Evolutionary conservation across 805 yeast genomes (phyloP).

Genomic region (Ogataea thermomethanolica): DNA sequence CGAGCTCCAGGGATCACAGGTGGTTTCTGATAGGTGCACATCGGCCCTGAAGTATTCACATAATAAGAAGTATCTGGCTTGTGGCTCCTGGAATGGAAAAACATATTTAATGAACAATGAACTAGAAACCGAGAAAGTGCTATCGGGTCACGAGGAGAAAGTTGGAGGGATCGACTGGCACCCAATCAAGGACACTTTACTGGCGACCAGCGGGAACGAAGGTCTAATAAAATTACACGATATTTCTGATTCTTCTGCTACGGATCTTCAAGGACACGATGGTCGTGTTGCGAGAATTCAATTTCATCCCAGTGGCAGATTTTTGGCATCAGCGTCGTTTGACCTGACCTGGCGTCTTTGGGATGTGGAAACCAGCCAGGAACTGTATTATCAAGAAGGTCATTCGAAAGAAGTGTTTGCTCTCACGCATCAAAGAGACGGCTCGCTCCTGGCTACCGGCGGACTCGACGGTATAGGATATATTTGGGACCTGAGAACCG

Average conservation of each 20-base stretch:
- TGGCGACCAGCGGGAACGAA: constrained; percentile 47
- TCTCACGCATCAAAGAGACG: constrained; percentile 68
- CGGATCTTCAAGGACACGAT: constrained; percentile 40
- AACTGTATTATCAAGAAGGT: constrained; percentile 75
- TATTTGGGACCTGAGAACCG: constrained; percentile 86
- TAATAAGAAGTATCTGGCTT: constrained; percentile 41
- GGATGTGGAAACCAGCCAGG: constrained; percentile 55
- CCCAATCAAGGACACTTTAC: constrained; percentile 16
- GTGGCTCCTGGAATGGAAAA: constrained; percentile 85
- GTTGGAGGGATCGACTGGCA: constrained; percentile 69
- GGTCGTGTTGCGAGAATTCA: constrained; percentile 56
- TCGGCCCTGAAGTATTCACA: constrained; percentile 51
- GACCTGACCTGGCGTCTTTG: constrained; percentile 88
- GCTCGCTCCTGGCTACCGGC: constrained; percentile 69
- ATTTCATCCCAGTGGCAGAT: constrained; percentile 61
- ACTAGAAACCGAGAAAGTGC: constrained; percentile 30
- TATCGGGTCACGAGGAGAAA: constrained; percentile 59
- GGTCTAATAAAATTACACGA: constrained; percentile 30
- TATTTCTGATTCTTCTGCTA: constrained; percentile 3
- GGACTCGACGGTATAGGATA: constrained; percentile 73
- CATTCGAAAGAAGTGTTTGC: constrained; percentile 71
- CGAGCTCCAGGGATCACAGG: constrained; percentile 63
- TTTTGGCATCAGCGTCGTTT: constrained; percentile 67
- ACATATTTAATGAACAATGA: constrained; percentile 47
- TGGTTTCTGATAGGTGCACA: constrained; percentile 65